Conservation (phyloP, 1,139 yeast genomes). For the Lodderomyces margitis region DNA sequence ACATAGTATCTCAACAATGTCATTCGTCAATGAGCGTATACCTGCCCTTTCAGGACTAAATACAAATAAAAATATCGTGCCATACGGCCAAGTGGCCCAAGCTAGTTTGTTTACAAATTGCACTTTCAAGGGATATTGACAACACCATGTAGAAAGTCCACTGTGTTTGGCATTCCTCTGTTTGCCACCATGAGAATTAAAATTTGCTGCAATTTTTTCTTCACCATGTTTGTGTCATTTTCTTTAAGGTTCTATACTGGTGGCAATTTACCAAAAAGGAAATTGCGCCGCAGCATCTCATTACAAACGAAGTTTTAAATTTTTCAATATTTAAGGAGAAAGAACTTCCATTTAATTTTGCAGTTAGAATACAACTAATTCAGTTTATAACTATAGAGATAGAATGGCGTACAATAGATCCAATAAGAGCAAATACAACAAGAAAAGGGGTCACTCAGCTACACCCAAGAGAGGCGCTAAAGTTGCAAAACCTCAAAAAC, state of each 20-base stretch:
- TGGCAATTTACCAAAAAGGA: constrained; percentile 8
- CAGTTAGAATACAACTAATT: constrained; percentile 7
- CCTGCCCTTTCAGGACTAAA: background rate
- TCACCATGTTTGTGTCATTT: background rate
- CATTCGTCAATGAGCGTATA: background rate
- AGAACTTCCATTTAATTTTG: background rate
- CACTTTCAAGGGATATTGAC: background rate
- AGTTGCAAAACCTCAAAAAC: constrained; percentile 4
- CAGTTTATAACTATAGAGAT: no score
- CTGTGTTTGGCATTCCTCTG: background rate
- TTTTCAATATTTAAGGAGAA: constrained; percentile 5
- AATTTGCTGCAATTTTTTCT: background rate
- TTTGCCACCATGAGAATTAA: constrained; percentile 1
- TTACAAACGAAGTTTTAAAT: constrained; percentile 7
- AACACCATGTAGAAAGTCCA: background rate
- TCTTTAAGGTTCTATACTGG: constrained; percentile 6
- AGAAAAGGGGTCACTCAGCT: constrained; percentile 7
- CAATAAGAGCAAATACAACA: constrained; percentile 8
- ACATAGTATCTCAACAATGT: background rate
- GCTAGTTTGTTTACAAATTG: background rate
- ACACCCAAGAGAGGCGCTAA: constrained; percentile 6
- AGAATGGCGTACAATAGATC: constrained; percentile 8
- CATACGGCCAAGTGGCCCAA: background rate
- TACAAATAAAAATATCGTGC: background rate
- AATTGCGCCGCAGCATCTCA: constrained; percentile 14